Base-by-base conservation (phyloP, 768 basidiomycete species). In the Mycena floridula region DNA sequence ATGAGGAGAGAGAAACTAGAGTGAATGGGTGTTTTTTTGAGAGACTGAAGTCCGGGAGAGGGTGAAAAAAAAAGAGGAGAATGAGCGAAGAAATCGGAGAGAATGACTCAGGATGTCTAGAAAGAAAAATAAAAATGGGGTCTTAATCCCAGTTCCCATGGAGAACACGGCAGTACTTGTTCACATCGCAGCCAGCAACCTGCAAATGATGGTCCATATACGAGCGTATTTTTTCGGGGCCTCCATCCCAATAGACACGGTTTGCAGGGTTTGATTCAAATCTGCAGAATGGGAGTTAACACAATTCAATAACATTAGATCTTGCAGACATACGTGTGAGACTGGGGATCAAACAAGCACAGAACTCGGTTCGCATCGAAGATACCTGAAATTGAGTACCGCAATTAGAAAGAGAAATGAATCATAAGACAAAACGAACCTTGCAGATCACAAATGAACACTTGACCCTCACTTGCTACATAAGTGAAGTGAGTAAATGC, bases 361-460 rank as follows among this genome's bases (percentile, higher is more conserved):
- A 59, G 52, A n/a, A 50, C 25, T 5, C 47, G 41, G 7, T 53
- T 38, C 18, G 30, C 15, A 43, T 57, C 49, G 21, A 37, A 38
- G 27, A 46, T 38, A 23, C 54, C 54, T 53, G 38, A 27, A 12
- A 16, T 13, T 21, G 18, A 32, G 32, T n/a, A 30, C n/a, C n/a
- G 28, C 28, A 30, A n/a, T 9, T 30, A 30, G 18, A 37, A 26
- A 25, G 6, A n/a, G 30, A 37, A 22, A 36, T 26, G 25, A 9
- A 11, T 30, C 40, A 37, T n/a, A n/a, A n/a, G n/a, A n/a, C n/a
- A n/a, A n/a, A n/a, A 43, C 52, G 23, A 45, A 52, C 59, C 60
- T 52, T 62, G 60, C 6, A 62, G 47, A 46, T 62, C 56, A 44
- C 59, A 59, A 26, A 59, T 47, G 7, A 61, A n/a, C 7, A 60